phyloP scores from a whole-genome alignment of 78 protist genomes.

The Guillardia theta region DNA sequence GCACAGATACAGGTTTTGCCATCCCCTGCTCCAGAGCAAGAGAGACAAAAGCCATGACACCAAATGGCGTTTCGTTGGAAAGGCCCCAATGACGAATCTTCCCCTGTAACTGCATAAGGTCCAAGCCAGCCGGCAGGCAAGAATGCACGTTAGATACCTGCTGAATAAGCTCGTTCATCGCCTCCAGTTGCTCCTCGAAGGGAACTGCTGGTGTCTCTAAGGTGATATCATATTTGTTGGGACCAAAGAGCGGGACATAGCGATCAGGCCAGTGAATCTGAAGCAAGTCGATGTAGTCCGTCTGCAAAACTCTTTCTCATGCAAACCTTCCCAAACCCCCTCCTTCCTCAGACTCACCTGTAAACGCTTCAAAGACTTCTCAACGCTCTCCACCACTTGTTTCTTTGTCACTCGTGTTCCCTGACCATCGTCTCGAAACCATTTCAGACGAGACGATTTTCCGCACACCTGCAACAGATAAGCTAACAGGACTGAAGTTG shows the following conservation, averaged over 20 bases:
- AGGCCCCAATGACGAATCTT: constrained; percentile 63
- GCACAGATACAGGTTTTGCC: constrained; percentile 33
- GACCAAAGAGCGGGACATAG: constrained; percentile 45
- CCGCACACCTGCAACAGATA: constrained; percentile 2
- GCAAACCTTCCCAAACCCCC: neutral
- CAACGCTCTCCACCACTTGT: constrained; percentile 51
- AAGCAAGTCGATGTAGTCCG: constrained; percentile 60
- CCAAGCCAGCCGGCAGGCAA: neutral
- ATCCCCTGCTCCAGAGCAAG: neutral
- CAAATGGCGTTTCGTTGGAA: constrained; percentile 48
- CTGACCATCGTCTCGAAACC: neutral
- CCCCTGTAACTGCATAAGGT: neutral
- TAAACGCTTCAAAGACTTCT: constrained; percentile 55
- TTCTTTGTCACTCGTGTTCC: neutral
- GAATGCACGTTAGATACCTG: neutral
- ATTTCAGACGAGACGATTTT: neutral
- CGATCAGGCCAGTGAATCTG: constrained; percentile 64
- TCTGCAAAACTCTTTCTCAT: neutral
- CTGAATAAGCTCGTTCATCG: constrained; percentile 51
- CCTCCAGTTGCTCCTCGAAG: constrained; percentile 56
- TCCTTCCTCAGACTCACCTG: neutral
- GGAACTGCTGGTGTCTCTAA: constrained; percentile 1
- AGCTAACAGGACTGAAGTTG: neutral
- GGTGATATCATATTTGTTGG: neutral
- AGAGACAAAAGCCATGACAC: constrained; percentile 27